These are phyloP conservation scores for Rosa hybrid DNA, from an alignment of 331 rosid species.

Conservation along the genomic window DNA sequence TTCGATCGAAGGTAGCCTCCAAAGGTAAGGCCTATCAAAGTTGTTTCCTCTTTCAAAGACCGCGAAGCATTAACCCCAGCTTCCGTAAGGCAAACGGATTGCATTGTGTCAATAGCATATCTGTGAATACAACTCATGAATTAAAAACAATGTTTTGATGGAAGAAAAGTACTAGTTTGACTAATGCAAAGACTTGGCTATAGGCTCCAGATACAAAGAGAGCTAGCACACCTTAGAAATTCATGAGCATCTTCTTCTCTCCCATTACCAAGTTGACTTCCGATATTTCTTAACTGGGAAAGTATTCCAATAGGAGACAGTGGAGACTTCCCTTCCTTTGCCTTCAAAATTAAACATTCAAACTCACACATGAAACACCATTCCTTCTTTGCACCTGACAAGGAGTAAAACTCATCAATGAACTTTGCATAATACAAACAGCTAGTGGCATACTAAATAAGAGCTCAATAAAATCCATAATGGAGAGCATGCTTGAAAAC, in stretches of 20 bases:
- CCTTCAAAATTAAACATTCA: constrained; percentile 70
- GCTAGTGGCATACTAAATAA: constrained; percentile 14
- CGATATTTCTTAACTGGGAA: constrained; percentile 70
- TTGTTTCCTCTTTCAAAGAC: constrained; percentile 73
- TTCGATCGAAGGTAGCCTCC: constrained; percentile 94
- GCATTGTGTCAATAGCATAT: constrained; percentile 86
- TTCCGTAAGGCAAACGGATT: constrained; percentile 76
- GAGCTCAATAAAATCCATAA: constrained; percentile 16
- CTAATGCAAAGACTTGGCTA: constrained; percentile 6
- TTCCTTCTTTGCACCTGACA: constrained; percentile 66
- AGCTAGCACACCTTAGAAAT: constrained; percentile 66
- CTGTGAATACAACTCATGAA: constrained; percentile 38
- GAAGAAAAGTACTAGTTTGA: constrained; percentile 18
- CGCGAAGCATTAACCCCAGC: constrained; percentile 49
- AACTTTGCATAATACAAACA: constrained; percentile 23
- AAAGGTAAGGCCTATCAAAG: constrained; percentile 78
- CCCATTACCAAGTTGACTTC: constrained; percentile 88
- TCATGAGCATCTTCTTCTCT: constrained; percentile 99
- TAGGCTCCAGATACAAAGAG: not conserved
- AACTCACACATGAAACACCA: constrained; percentile 92
- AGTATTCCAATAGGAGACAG: constrained; percentile 73
- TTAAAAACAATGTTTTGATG: constrained; percentile 18
- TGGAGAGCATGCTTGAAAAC: constrained; percentile 31
- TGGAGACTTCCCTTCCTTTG: constrained; percentile 64
- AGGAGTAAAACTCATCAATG: constrained; percentile 25